Conservation (phyloP, 2,329 filamentous ascomycete species). For the Aureobasidium sp. region DNA sequence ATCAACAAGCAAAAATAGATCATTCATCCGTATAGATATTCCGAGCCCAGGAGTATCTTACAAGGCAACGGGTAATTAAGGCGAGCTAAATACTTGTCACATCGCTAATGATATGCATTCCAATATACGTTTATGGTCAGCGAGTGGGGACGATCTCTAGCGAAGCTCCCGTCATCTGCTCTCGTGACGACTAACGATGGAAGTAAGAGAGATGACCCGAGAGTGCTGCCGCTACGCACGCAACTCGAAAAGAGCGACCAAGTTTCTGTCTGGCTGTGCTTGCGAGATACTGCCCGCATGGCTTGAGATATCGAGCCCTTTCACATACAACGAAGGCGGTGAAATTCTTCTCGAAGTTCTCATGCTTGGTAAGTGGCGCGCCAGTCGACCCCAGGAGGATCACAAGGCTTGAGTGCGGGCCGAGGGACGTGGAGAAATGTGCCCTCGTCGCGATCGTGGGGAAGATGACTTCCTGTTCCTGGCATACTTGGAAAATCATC, state of each 20-base stretch:
- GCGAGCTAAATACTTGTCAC: not conserved
- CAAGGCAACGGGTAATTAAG: not conserved
- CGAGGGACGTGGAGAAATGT: conserved; percentile 7
- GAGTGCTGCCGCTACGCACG: not conserved
- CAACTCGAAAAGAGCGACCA: not conserved
- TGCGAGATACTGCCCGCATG: not conserved
- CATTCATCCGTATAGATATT: not conserved
- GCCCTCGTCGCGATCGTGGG: not conserved
- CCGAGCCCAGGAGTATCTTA: not conserved
- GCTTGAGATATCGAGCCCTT: too few species aligned
- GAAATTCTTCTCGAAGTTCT: not conserved
- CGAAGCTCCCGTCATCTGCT: not conserved
- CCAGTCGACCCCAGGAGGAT: not conserved
- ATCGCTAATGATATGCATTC: conserved; percentile 2
- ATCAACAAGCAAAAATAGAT: not conserved
- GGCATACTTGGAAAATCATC: not conserved
- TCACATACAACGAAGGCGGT: too few species aligned
- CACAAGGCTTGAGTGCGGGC: conserved; percentile 7
- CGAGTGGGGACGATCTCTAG: not conserved
- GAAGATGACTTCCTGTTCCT: conserved; percentile 4
- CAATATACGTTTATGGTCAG: conserved; percentile 11
- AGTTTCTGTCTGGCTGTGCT: not conserved
- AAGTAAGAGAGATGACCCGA: not conserved
- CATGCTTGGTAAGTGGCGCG: not conserved
- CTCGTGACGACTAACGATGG: not conserved